Evolutionary conservation across 352 stramenopile genomes (phyloP), one percentile per base, ranked within the genome.

Genomic region (Thraustotheca clavata): DNA sequence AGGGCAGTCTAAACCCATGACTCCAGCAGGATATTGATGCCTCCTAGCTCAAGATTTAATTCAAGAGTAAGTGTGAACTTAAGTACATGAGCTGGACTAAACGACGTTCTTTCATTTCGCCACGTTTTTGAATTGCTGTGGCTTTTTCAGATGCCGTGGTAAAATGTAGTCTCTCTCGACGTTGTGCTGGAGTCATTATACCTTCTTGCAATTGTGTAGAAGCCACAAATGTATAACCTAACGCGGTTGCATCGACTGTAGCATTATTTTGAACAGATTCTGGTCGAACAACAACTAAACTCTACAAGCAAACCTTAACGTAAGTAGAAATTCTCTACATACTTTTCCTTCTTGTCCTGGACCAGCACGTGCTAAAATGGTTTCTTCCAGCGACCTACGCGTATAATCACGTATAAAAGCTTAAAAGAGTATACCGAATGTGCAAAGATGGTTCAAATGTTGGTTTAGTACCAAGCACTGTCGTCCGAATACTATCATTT

Each of bases 1-100:
- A 22, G 57, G 57, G 26, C 57, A 40, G 29, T 65, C 57, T 8
- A 65, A 34, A 8, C 57, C 57, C 16, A 65, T 24, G 12, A 65
- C 57, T 22, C 57, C 57, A 6, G 41, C 46, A 7, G 38, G 57
- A 62, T 68, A 48, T 63, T 20, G 33, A 43, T 49, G 34, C 47
- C 59, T 41, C 52, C 41, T 65, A 48, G 12, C 7, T n/a, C 48
- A 22, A 35, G 29, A 36, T 63, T 16, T 6, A 8, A 1, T 31
- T 46, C 7, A 65, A 35, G 6, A 54, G 50, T 6, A 4, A 57
- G 7, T 12, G 34, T 24, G 50, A 9, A 41, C 11, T 16, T 47
- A 34, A 8, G 18, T 72, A 90, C 83, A 89, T 82, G 59, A 92
- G 76, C 67, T 92, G 80, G 12, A 86, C 76, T 0, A 88, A 70